Conservation (phyloP, 768 basidiomycete genomes). For the Boletus subcaerulescens region DNA sequence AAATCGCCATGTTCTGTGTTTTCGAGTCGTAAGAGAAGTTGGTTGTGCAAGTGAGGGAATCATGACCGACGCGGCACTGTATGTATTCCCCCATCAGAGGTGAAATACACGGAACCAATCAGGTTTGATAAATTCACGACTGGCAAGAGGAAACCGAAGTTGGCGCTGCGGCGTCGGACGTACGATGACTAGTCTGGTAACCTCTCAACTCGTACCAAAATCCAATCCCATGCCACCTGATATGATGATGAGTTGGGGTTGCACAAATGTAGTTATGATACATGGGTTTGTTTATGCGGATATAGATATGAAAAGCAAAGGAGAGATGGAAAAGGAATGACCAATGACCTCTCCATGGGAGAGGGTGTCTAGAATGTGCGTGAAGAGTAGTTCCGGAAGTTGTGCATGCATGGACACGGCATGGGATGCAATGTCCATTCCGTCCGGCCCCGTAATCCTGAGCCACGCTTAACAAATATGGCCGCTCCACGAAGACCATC, state of each 20-base stretch:
- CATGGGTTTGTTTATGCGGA: background rate
- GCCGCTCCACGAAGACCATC: background rate
- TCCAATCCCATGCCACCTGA: too few relatives aligned
- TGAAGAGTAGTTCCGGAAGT: too few relatives aligned
- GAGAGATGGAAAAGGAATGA: background rate
- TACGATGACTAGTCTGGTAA: too few relatives aligned
- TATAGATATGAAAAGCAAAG: background rate
- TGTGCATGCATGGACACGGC: background rate
- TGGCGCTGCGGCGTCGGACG: too few relatives aligned
- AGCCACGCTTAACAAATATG: background rate
- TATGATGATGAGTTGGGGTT: conserved; percentile 3
- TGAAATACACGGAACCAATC: too few relatives aligned
- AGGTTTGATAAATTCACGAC: too few relatives aligned
- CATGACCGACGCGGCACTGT: too few relatives aligned
- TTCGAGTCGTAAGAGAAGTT: too few relatives aligned
- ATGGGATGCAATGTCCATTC: background rate
- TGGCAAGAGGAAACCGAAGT: too few relatives aligned
- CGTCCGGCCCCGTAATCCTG: background rate
- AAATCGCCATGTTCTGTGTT: background rate
- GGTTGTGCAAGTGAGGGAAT: too few relatives aligned
- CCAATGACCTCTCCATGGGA: conserved; percentile 1
- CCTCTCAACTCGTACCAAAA: too few relatives aligned
- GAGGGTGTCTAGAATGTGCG: background rate
- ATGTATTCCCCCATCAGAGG: too few relatives aligned
- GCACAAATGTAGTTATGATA: background rate